Evolutionary conservation across 345 rosid species (phyloP), one percentile per base, ranked within the genome.

Genomic region (Jatropha curcas): DNA sequence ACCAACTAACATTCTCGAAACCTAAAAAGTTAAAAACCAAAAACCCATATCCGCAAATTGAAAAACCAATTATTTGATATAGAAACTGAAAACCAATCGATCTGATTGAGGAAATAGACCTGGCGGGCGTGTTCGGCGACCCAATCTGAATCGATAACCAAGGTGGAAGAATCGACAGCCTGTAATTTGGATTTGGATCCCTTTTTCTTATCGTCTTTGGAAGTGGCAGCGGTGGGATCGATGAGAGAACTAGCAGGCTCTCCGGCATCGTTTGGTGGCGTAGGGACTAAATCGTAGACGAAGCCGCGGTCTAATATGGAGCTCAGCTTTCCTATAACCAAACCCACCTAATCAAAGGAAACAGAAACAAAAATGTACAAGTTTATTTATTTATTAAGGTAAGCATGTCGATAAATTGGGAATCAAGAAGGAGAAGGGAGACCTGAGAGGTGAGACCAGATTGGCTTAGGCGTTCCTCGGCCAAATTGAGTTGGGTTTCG

Each of bases 101-200:
- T n/a, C n/a, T n/a, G n/a, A 37, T 52, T 71, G 20, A 22, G 56
- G 30, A 28, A 74, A 17, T 12, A 24, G 53, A 94, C 98, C 90
- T 94, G 97, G 28, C 92, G 89, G 34, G 97, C 95, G 64, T 94
- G 98, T 79, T 94, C 98, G 0, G 97, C 91, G 4, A 92, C 88
- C 98, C 98, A 94, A 34, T 90, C 97, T 19, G 68, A 79, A 78
- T 92, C 98, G 19, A 94, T 80, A 17, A 57, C 48, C 76, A 94
- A 22, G 41, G 92, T 82, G 65, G 91, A 79, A 20, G 87, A 81
- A 84, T 92, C 97, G 0, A 88, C 69, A 0, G 81, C 53, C 82
- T 83, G 92, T 66, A 92, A 71, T 74, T 92, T 94, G 7, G 94
- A 83, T 84, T 88, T 92, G 2, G 86, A 70, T 0, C 79, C 76